phyloP scores from a whole-genome alignment of 2,329 filamentous ascomycete genomes.

The Penicillium rolfsii region DNA sequence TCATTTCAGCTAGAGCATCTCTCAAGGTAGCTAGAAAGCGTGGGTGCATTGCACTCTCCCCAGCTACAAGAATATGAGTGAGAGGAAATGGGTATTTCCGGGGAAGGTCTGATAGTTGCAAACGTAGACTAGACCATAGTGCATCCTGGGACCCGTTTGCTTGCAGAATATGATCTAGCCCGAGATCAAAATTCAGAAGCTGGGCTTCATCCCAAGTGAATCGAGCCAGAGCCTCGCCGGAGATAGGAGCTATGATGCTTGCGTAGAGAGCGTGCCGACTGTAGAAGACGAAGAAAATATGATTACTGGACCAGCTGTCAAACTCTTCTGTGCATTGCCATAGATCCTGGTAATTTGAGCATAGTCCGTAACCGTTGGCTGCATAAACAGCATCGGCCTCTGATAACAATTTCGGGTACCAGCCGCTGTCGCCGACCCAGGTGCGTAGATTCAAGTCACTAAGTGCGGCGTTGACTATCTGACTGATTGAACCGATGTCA shows the following conservation, averaged over 20 bases:
- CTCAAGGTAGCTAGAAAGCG: constrained; percentile 11
- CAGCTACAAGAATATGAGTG: constrained; percentile 15
- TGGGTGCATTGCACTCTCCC: constrained; percentile 14
- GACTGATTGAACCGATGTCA: constrained; percentile 5
- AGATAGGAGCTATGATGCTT: constrained; percentile 6
- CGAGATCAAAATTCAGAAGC: constrained; percentile 13
- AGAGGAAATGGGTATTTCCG: constrained; percentile 6
- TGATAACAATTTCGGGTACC: constrained; percentile 8
- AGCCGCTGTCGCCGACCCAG: constrained; percentile 12
- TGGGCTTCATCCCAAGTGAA: constrained; percentile 9
- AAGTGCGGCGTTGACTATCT: constrained; percentile 17
- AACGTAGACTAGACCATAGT: constrained; percentile 14
- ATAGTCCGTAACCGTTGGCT: constrained; percentile 15
- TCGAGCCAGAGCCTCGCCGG: constrained; percentile 10
- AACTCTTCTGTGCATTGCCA: constrained; percentile 13
- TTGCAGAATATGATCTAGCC: constrained; percentile 16
- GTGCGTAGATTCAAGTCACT: constrained; percentile 9
- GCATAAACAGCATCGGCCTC: constrained; percentile 19
- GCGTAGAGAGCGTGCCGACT: constrained; percentile 15
- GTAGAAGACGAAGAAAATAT: constrained; percentile 10
- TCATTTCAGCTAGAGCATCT: constrained; percentile 10
- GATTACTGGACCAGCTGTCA: neutral
- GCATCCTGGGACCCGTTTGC: constrained; percentile 3
- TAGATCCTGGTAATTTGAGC: constrained; percentile 12
- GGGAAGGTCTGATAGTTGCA: constrained; percentile 11